Conservation (phyloP, 345 rosid genomes). For the Corchorus olitorius region DNA sequence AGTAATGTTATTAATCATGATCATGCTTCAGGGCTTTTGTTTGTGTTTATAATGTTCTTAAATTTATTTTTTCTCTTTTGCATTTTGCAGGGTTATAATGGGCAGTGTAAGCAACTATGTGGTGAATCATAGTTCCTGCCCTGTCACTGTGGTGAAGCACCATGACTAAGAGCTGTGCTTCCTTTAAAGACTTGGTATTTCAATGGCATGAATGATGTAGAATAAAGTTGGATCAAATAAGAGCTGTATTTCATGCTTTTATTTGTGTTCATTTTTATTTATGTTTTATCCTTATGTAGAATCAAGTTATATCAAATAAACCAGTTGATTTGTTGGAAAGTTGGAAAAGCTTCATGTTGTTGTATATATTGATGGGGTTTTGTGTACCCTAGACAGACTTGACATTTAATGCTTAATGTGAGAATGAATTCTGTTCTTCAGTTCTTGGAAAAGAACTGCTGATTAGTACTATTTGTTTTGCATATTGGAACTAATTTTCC, state of each 20-base stretch:
- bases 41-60: background rate
- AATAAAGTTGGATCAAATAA: background rate
- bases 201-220: background rate
- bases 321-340: background rate
- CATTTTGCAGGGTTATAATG: slow-evolving; percentile 51
- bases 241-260: too few species aligned
- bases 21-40: background rate
- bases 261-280: background rate
- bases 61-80: background rate
- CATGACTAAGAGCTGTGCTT: slow-evolving; percentile 19
- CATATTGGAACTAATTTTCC: background rate
- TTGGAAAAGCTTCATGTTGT: background rate
- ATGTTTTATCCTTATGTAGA: background rate
- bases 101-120: slow-evolving; percentile 75
- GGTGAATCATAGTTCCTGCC: slow-evolving; percentile 60
- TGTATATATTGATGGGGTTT: background rate
- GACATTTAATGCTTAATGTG: background rate
- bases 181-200: too few species aligned
- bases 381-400: background rate
- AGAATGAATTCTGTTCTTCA: background rate
- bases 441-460: background rate
- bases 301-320: slow-evolving; percentile 3
- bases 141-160: slow-evolving; percentile 65
- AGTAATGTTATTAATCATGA: background rate
- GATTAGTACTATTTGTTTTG: background rate